Evolutionary conservation across 2,329 filamentous ascomycete species (phyloP), one percentile per base, ranked within the genome.

Genomic region (Calonectria ilicicola): DNA sequence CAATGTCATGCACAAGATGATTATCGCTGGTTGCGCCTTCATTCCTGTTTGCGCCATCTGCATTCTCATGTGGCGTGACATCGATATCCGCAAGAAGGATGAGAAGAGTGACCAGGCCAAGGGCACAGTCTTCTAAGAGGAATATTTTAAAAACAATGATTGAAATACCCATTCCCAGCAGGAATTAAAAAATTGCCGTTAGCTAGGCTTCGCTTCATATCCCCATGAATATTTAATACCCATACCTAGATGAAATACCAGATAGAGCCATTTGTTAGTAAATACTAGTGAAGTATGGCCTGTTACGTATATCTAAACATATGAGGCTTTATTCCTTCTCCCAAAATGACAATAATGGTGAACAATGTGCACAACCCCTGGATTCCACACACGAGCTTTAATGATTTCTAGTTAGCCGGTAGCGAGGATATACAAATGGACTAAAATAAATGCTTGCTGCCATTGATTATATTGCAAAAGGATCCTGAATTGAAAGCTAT

Each of bases 1-100:
- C 1, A 76, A 81, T 12, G 83, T 84, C 2, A 80, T 82, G 81
- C 77, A 82, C 40, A 82, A 82, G 73, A 85, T 85, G 84, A 81
- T 84, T 9, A 85, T 85, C 69, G 83, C 82, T 9, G 84, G 84
- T 38, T 77, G 80, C 14, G 78, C 78, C 26, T 80, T 85, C 65
- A 81, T 85, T 23, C 84, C 84, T 27, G 66, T 85, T 2, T 79
- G 81, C 5, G 67, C 85, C 6, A 46, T 80, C 12, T 82, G 79
- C 56, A 76, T 86, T 8, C 60, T 80, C 35, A 76, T 85, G 49
- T 85, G 82, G 83, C 82, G 74, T 65, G 84, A 85, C 62, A 81
- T 84, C 65, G 83, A 84, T 47, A 81, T 85, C n/a, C 83, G 80
- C 77, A 81, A 83, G 47, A 79, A 84, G 74, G 75, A 77, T 38